Percentiles rank a stretch among this genome's conserved stretches.
Evolutionary conservation across 345 rosid genomes (phyloP).

Genomic region (Odontarrhena argentea): DNA sequence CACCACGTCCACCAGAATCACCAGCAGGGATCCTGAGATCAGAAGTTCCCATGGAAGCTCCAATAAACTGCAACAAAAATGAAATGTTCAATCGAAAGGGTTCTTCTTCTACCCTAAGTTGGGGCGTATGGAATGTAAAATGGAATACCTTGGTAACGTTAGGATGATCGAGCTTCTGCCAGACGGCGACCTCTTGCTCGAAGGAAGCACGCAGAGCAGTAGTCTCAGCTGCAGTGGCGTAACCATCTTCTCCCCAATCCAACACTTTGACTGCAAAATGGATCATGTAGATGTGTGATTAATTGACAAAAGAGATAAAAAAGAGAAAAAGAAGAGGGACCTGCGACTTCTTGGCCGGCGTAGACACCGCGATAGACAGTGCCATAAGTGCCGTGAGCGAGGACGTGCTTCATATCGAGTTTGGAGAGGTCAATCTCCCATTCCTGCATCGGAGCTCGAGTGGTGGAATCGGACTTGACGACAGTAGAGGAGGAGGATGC

Average conservation of each 20-base stretch:
- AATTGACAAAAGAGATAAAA: no score
- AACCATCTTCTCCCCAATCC: conserved; percentile 87
- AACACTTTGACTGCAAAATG: conserved; percentile 59
- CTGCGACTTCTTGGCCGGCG: conserved; percentile 79
- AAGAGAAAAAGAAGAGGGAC: conserved; percentile 33
- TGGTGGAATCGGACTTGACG: conserved; percentile 61
- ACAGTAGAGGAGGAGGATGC: conserved; percentile 40
- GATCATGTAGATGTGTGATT: no score
- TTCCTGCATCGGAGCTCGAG: conserved; percentile 51
- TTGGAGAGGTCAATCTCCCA: conserved; percentile 84
- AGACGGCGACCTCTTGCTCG: conserved; percentile 83
- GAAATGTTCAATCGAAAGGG: background rate
- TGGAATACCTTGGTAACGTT: conserved; percentile 68
- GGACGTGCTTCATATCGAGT: conserved; percentile 60
- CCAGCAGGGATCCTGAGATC: conserved; percentile 60
- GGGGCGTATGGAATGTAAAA: background rate
- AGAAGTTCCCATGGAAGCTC: conserved; percentile 91
- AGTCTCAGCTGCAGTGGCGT: conserved; percentile 58
- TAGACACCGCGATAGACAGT: conserved; percentile 73
- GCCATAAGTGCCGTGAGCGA: conserved; percentile 78
- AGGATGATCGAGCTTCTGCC: conserved; percentile 88
- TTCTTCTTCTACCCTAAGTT: background rate
- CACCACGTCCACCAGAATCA: conserved; percentile 45
- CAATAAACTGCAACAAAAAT: conserved; percentile 53
- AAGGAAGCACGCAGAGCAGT: conserved; percentile 69